Evolutionary conservation across 331 rosid species (phyloP).

Genomic region (Acacia concinna): DNA sequence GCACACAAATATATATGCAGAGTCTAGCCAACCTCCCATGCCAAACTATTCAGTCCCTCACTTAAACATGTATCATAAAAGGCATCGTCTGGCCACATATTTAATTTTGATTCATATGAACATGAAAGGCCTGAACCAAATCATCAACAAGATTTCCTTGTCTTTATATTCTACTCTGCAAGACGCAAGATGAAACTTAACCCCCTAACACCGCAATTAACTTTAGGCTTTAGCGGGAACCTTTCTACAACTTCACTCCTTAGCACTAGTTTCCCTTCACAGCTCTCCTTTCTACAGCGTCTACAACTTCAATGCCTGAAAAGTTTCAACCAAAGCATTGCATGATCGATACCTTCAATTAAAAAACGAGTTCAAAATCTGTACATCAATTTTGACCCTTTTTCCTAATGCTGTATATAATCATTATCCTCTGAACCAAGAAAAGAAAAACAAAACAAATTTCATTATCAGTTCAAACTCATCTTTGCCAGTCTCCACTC

Average conservation of each 20-base stretch:
- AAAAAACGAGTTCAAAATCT: background rate
- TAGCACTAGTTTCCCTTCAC: slow-evolving; percentile 1
- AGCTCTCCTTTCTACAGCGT: slow-evolving; percentile 12
- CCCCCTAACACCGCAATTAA: background rate
- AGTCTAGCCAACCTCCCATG: background rate
- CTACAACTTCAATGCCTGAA: slow-evolving; percentile 57
- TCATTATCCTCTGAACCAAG: background rate
- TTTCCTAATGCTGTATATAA: background rate
- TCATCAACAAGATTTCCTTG: background rate
- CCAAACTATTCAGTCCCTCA: background rate
- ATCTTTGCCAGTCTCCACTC: background rate
- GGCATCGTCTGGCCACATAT: background rate
- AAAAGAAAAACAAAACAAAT: background rate
- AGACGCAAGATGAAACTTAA: background rate
- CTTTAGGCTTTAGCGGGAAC: too few species aligned
- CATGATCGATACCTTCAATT: background rate
- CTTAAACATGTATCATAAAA: background rate
- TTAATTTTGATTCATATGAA: background rate
- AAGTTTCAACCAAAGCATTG: slow-evolving; percentile 23
- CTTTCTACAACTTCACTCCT: background rate
- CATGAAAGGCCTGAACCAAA: background rate
- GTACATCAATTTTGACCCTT: background rate
- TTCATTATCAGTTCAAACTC: background rate
- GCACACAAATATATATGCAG: background rate
- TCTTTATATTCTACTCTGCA: background rate